Percentiles rank a stretch among this genome's conserved stretches.
These are phyloP conservation scores for Trichophyton benhamiae DNA, from an alignment of 2,329 filamentous ascomycete species.

Conservation along the genomic window DNA sequence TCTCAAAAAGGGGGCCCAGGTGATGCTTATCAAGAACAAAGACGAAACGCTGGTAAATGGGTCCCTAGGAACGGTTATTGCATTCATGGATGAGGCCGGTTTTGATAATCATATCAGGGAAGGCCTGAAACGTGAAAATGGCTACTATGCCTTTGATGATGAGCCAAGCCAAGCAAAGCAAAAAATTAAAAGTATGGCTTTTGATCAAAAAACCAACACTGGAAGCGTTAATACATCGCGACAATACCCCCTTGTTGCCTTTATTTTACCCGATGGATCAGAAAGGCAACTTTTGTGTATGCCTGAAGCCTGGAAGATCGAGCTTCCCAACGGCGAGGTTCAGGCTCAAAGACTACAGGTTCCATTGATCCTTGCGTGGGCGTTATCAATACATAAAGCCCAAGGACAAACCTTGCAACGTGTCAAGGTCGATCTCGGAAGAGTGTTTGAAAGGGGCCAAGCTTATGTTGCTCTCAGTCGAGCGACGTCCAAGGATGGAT, in stretches of 20 bases:
- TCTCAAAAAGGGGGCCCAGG: constrained; percentile 83
- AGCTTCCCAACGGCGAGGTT: constrained; percentile 87
- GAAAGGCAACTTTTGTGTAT: constrained; percentile 66
- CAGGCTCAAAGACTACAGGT: constrained; percentile 74
- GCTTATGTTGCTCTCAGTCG: constrained; percentile 93
- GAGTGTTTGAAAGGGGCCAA: constrained; percentile 92
- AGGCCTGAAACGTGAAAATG: constrained; percentile 42
- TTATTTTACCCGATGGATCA: constrained; percentile 65
- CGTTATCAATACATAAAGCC: constrained; percentile 93
- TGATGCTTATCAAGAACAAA: constrained; percentile 99
- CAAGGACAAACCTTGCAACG: constrained; percentile 88
- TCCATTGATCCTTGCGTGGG: constrained; percentile 91
- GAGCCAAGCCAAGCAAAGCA: constrained; percentile 36
- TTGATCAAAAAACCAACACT: constrained; percentile 22
- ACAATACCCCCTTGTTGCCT: constrained; percentile 73
- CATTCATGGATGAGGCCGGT: constrained; percentile 60
- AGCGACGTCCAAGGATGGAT: constrained; percentile 71
- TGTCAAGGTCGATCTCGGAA: constrained; percentile 85
- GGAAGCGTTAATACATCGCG: constrained; percentile 39
- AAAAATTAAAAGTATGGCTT: constrained; percentile 44
- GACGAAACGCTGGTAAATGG: constrained; percentile 91
- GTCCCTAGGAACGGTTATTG: constrained; percentile 72
- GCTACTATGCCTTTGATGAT: constrained; percentile 35
- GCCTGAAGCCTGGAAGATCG: constrained; percentile 89
- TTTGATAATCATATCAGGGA: constrained; percentile 42